Evolutionary conservation across 1,284 basidiomycete genomes (phyloP).

Genomic region (Tylopilus sp.): DNA sequence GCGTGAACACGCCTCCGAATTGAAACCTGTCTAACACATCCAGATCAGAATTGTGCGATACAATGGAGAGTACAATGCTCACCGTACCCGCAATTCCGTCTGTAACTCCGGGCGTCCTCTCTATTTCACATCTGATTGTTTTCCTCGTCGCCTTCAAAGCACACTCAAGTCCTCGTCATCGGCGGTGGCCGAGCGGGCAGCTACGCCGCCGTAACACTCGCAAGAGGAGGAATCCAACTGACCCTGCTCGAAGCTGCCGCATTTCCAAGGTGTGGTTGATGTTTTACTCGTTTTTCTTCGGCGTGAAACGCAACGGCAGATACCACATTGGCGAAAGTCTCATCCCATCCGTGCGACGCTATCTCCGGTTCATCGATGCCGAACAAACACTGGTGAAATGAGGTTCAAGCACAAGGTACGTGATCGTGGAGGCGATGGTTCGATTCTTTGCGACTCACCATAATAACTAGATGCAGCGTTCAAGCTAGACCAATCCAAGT

Average conservation of each 20-base stretch:
- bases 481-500: conserved; percentile 73
- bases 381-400: conserved; percentile 62
- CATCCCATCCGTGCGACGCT: conserved; percentile 70
- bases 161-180: conserved; percentile 62
- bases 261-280: conserved; percentile 66
- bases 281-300: neutral
- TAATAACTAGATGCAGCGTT: conserved; percentile 68
- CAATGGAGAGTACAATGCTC: neutral
- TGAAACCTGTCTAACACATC: neutral
- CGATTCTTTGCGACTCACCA: neutral
- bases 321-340: conserved; percentile 77
- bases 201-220: conserved; percentile 77
- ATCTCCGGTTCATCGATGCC: conserved; percentile 69
- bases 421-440: neutral
- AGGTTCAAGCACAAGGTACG: conserved; percentile 67
- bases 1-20: too few species aligned
- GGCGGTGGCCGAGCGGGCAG: conserved; percentile 81
- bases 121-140: neutral
- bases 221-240: conserved; percentile 76
- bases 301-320: conserved; percentile 42
- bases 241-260: conserved; percentile 74
- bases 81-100: conserved; percentile 20
- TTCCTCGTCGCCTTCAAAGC: conserved; percentile 42
- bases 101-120: conserved; percentile 21
- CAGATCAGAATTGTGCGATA: neutral